Evolutionary conservation across 805 yeast genomes (phyloP).

Genomic region (Yarrowia sp.): DNA sequence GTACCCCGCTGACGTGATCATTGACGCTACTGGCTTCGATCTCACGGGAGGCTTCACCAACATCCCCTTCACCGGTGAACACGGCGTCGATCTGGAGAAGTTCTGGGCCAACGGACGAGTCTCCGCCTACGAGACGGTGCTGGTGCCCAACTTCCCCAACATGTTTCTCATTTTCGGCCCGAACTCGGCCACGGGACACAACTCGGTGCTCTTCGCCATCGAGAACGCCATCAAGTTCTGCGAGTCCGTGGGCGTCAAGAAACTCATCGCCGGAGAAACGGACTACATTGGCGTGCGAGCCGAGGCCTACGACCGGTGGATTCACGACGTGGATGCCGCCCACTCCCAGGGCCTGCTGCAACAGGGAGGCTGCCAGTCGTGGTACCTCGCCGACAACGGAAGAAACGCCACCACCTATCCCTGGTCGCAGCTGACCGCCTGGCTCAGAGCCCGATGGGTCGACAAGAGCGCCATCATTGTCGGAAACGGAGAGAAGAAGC

Average conservation of each 20-base stretch:
- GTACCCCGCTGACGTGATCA: conserved; percentile 42
- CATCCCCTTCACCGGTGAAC: conserved; percentile 39
- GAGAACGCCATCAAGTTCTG: conserved; percentile 41
- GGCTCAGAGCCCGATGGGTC: conserved; percentile 39
- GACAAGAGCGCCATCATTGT: conserved; percentile 19
- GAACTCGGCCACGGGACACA: conserved; percentile 43
- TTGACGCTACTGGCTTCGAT: conserved; percentile 43
- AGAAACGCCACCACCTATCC: conserved; percentile 42
- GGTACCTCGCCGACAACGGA: conserved; percentile 41
- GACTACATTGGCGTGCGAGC: conserved; percentile 39
- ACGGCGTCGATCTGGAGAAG: conserved; percentile 34
- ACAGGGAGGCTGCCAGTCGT: conserved; percentile 42
- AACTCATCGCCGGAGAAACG: conserved; percentile 38
- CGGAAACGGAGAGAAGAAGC: neutral
- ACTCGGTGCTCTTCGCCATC: conserved; percentile 41
- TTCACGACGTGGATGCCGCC: conserved; percentile 28
- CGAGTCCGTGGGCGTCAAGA: conserved; percentile 40
- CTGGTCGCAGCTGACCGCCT: conserved; percentile 41
- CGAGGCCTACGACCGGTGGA: conserved; percentile 42
- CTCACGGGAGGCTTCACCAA: conserved; percentile 1
- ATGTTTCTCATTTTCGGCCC: conserved; percentile 42
- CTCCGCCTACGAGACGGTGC: conserved; percentile 42
- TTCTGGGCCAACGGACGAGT: conserved; percentile 41
- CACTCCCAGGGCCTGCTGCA: conserved; percentile 38
- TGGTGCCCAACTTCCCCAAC: conserved; percentile 42